These are phyloP conservation scores for Trichoderma endophyticum DNA, from an alignment of 2,329 filamentous ascomycete genomes.

Conservation along the genomic window DNA sequence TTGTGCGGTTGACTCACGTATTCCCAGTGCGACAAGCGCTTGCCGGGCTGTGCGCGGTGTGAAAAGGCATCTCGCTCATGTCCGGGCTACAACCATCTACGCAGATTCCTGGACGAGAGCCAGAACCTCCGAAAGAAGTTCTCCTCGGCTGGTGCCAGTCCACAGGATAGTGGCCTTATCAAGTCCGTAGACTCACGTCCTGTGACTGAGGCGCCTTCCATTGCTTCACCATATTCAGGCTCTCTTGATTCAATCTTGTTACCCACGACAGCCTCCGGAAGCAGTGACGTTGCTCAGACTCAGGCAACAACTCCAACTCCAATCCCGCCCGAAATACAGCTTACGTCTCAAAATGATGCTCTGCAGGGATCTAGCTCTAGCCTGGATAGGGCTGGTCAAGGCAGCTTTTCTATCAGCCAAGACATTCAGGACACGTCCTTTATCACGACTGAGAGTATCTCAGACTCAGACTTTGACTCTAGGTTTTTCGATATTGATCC, in stretches of 20 bases:
- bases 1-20: not conserved
- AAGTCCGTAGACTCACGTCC: not conserved
- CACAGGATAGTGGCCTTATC: not conserved
- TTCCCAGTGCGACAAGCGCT: slow-evolving; percentile 22
- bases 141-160: not conserved
- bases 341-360: not conserved
- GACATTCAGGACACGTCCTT: not conserved
- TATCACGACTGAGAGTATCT: not conserved
- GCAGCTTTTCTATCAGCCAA: not conserved
- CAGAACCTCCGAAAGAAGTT: slow-evolving; percentile 21
- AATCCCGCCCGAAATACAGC: not conserved
- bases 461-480: slow-evolving; percentile 19
- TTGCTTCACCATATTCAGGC: not conserved
- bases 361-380: not conserved
- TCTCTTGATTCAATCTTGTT: not conserved
- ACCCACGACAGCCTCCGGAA: not conserved
- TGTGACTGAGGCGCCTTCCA: not conserved
- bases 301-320: not conserved
- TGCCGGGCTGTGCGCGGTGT: slow-evolving; percentile 21
- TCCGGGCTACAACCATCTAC: slow-evolving; percentile 23
- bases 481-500: slow-evolving; percentile 23
- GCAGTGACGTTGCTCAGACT: not conserved
- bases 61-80: slow-evolving; percentile 22
- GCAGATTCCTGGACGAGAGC: slow-evolving; percentile 22
- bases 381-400: not conserved